Conservation (phyloP, 1,284 basidiomycete genomes). For the Sporisorium iseilematis-ciliati region DNA sequence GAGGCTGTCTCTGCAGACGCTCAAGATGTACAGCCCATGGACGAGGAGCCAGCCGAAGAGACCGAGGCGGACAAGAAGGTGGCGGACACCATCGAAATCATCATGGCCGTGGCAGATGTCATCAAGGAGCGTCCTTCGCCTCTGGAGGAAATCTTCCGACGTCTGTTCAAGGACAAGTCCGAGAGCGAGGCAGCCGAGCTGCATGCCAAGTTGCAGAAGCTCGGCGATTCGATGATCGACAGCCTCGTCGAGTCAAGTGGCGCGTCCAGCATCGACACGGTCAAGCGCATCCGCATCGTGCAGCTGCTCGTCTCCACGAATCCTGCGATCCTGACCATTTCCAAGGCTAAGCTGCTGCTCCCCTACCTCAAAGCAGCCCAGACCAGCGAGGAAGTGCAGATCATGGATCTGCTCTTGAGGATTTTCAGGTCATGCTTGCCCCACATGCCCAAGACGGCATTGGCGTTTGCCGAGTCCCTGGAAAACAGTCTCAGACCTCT, state of each 20-base stretch:
- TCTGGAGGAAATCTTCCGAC: constrained; percentile 84
- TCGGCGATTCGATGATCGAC: constrained; percentile 86
- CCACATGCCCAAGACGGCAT: constrained; percentile 77
- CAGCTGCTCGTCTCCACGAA: constrained; percentile 83
- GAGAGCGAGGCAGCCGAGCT: constrained; percentile 70
- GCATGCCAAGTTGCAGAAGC: constrained; percentile 78
- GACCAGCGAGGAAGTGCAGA: constrained; percentile 81
- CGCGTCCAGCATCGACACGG: constrained; percentile 71
- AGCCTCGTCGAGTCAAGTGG: constrained; percentile 86
- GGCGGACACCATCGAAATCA: constrained; percentile 76
- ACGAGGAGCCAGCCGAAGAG: constrained; percentile 14
- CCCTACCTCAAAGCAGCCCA: constrained; percentile 87
- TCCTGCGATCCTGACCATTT: constrained; percentile 82
- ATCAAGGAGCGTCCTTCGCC: constrained; percentile 85
- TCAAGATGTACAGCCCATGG: neutral
- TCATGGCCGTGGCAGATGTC: constrained; percentile 84
- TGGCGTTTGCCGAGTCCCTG: constrained; percentile 80
- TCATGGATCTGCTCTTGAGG: constrained; percentile 73
- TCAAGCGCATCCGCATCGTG: constrained; percentile 78
- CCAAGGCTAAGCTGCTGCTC: constrained; percentile 82
- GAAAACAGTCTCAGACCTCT: constrained; percentile 83
- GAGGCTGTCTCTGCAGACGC: neutral
- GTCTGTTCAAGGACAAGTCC: constrained; percentile 54
- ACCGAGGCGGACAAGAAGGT: constrained; percentile 33
- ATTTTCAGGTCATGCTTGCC: constrained; percentile 88